These are phyloP conservation scores for Yarrowia phangngaensis DNA, from an alignment of 805 yeast species.

Conservation along the genomic window DNA sequence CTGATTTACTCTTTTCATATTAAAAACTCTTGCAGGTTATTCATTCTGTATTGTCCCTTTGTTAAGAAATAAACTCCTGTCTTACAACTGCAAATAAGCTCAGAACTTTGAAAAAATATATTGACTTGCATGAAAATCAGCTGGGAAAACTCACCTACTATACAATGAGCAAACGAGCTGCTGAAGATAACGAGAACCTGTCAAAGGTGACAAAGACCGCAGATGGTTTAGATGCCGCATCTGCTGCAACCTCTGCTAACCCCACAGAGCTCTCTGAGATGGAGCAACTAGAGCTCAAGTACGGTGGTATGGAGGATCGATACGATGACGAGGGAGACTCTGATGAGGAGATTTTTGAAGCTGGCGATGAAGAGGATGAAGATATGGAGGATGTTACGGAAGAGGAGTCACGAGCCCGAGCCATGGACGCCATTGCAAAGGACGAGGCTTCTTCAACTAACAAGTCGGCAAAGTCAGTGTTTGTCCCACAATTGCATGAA, in stretches of 20 bases:
- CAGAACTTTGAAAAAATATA: background rate
- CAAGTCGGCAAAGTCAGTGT: conserved; percentile 47
- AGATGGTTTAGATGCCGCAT: conserved; percentile 1
- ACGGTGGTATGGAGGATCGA: conserved; percentile 61
- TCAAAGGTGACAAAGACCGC: conserved; percentile 18
- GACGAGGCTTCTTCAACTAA: conserved; percentile 35
- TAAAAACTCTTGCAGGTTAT: too few relatives aligned
- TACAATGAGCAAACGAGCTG: conserved; percentile 17
- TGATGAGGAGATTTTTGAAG: conserved; percentile 60
- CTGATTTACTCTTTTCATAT: too few relatives aligned
- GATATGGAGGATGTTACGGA: conserved; percentile 56
- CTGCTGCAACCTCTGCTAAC: background rate
- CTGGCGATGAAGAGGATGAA: conserved; percentile 84
- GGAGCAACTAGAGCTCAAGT: conserved; percentile 36
- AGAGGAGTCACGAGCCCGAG: conserved; percentile 38
- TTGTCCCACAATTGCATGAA: conserved; percentile 80
- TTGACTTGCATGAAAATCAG: background rate
- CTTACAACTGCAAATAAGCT: too few relatives aligned
- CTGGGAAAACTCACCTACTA: too few relatives aligned
- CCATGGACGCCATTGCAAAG: conserved; percentile 30
- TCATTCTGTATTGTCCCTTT: too few relatives aligned
- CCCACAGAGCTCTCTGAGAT: conserved; percentile 23
- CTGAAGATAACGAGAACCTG: conserved; percentile 4
- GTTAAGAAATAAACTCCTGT: too few relatives aligned
- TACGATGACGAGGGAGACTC: conserved; percentile 83